Percentiles rank a stretch among this genome's conserved stretches.
Evolutionary conservation across 225 moss, liverwort and hornwort species (phyloP).

Genomic region (Rhytidiadelphus loreus): DNA sequence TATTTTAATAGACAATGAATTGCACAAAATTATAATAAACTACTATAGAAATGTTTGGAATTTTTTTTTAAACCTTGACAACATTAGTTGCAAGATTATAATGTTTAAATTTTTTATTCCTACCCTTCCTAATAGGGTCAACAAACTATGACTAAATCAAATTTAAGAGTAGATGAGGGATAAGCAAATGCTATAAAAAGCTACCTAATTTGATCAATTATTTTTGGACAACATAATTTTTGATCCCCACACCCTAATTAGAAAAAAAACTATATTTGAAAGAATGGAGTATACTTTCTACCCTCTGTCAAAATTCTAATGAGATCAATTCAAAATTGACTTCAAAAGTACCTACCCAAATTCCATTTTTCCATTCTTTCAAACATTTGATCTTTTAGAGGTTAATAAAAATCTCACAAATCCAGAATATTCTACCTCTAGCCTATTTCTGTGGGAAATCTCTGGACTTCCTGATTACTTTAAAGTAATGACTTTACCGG

Average conservation of each 20-base stretch:
- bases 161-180: background rate
- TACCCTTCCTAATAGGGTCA: accelerated
- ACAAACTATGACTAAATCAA: background rate
- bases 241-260: accelerated
- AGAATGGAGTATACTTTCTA: no score
- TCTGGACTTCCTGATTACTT: no score
- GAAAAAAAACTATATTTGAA: background rate
- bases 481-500: no score
- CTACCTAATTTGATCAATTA: accelerated
- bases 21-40: background rate
- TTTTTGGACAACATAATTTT: background rate
- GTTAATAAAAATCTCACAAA: background rate
- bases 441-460: background rate
- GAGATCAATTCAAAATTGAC: background rate
- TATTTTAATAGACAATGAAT: background rate
- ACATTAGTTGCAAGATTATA: background rate
- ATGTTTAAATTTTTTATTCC: background rate
- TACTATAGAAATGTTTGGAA: background rate
- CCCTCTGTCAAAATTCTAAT: background rate
- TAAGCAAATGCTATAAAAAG: accelerated
- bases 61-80: background rate
- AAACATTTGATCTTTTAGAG: background rate
- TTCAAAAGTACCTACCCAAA: background rate
- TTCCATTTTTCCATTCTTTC: background rate
- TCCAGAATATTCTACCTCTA: background rate